Evolutionary conservation across 177 flowering plant genomes (phyloP).

Genomic region (Telopea speciosissima): DNA sequence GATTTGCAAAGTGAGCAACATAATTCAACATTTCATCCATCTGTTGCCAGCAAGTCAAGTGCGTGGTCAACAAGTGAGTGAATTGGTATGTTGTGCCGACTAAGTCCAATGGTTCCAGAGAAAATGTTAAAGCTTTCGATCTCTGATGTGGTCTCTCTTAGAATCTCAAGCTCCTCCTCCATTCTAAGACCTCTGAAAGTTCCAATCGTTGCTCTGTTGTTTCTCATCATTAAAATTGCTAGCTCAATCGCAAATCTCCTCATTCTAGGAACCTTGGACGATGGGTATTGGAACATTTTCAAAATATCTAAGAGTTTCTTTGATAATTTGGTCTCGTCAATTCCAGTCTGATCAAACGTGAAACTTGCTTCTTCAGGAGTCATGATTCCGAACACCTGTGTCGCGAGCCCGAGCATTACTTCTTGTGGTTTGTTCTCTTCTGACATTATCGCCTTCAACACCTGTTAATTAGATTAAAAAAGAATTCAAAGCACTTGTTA

Average conservation of each 20-base stretch:
- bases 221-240: constrained; percentile 81
- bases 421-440: constrained; percentile 67
- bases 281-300: constrained; percentile 48
- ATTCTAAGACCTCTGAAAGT: constrained; percentile 52
- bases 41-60: constrained; percentile 27
- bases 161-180: constrained; percentile 54
- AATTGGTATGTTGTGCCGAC: constrained; percentile 53
- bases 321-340: constrained; percentile 43
- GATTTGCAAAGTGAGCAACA: background rate
- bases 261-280: constrained; percentile 59
- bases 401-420: constrained; percentile 82
- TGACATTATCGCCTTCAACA: constrained; percentile 51
- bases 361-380: constrained; percentile 37
- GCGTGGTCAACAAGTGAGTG: constrained; percentile 69
- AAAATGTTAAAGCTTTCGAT: constrained; percentile 81
- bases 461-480: constrained; percentile 30
- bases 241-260: constrained; percentile 75
- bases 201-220: constrained; percentile 28
- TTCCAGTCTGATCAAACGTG: constrained; percentile 37
- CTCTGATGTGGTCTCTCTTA: constrained; percentile 76
- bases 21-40: constrained; percentile 4
- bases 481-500: too few relatives aligned
- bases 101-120: constrained; percentile 79
- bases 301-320: constrained; percentile 41
- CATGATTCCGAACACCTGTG: constrained; percentile 59